Percentiles rank a stretch among this genome's conserved stretches.
Evolutionary conservation across 306 rosid genomes (phyloP).

Genomic region (Quercus dentata): DNA sequence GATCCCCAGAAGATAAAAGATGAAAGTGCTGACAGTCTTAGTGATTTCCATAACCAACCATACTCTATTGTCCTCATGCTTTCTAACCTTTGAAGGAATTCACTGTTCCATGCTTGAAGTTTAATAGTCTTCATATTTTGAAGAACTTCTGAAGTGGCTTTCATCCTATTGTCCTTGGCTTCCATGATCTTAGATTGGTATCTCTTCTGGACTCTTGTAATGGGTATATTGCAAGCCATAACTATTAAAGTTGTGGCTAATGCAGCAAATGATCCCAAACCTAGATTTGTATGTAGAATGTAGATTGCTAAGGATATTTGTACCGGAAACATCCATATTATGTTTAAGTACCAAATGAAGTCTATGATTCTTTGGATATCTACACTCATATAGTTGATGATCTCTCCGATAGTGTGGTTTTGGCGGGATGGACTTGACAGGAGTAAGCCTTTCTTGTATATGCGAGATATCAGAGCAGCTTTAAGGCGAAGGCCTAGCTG

Average conservation of each 20-base stretch:
- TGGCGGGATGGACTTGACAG: slow-evolving; percentile 70
- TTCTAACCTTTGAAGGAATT: too few species aligned
- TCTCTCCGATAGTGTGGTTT: slow-evolving; percentile 78
- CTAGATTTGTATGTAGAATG: slow-evolving; percentile 69
- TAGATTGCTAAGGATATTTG: slow-evolving; percentile 76
- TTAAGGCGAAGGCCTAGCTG: slow-evolving; percentile 83
- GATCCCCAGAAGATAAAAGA: too few species aligned
- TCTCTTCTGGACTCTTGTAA: slow-evolving; percentile 66
- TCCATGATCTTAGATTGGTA: slow-evolving; percentile 88
- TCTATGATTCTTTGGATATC: slow-evolving; percentile 90
- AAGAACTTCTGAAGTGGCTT: slow-evolving; percentile 81
- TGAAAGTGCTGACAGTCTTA: too few species aligned
- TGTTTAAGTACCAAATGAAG: slow-evolving; percentile 71
- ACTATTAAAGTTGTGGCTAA: slow-evolving; percentile 67
- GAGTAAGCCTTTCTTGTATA: slow-evolving; percentile 68
- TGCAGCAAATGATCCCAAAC: slow-evolving; percentile 72
- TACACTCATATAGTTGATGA: slow-evolving; percentile 94
- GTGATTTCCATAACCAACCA: too few species aligned
- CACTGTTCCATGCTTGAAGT: slow-evolving; percentile 35
- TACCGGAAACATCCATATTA: slow-evolving; percentile 85
- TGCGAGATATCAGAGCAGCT: slow-evolving; percentile 69
- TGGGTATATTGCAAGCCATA: slow-evolving; percentile 71
- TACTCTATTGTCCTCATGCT: too few species aligned
- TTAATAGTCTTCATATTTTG: slow-evolving; percentile 77
- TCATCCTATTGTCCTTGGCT: slow-evolving; percentile 86